Base-by-base conservation (phyloP, 495 filamentous ascomycete species). In the Neurospora discreta region DNA sequence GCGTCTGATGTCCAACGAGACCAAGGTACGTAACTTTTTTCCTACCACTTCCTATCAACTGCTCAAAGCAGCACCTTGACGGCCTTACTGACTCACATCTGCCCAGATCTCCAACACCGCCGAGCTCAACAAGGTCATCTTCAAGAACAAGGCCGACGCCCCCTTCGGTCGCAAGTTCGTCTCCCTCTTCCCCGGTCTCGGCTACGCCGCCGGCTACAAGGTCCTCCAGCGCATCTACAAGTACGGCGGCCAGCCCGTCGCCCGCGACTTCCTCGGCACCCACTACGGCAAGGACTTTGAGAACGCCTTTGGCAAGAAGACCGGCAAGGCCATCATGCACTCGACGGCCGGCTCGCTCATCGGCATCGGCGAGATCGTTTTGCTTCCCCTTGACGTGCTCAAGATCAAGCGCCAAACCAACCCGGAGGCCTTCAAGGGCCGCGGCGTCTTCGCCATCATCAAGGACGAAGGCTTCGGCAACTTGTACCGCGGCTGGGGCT, bases 401-500 rank as follows among this genome's bases (percentile, higher is more conserved):
- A 99, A 99, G 87, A 99, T 99, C 86, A 98, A 98, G 87, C 91
- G 95, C 75, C 95, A 99, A 84, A 99, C 95, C 43, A 99, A 99
- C 87, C 95, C 95, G 40, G 95, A 98, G 77, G 94, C 95, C 58
- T 99, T 99, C 89, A 87, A 94, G 72, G 94, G 95, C 75, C 91
- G 95, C 77, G 96, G 96, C 69, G 85, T 98, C 23, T 87, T 98
- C 79, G 89, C 87, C 81, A 98, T 99, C 70, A 85, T 99, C 72
- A 84, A 87, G 69, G 95, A 99, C 82, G 95, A 99, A 80, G 96
- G 95, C 40, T 95, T 98, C 80, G 94, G 93, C 42, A 65, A 65
- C 52, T 84, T 99, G 58, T 99, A 99, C 84, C 87, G 95, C 75
- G 95, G 95, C 70, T 97, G 94, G 88, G 92, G 92, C 71, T 99